These are phyloP conservation scores for Fusarium phyllophilum DNA, from an alignment of 2,329 filamentous ascomycete species.

Conservation along the genomic window DNA sequence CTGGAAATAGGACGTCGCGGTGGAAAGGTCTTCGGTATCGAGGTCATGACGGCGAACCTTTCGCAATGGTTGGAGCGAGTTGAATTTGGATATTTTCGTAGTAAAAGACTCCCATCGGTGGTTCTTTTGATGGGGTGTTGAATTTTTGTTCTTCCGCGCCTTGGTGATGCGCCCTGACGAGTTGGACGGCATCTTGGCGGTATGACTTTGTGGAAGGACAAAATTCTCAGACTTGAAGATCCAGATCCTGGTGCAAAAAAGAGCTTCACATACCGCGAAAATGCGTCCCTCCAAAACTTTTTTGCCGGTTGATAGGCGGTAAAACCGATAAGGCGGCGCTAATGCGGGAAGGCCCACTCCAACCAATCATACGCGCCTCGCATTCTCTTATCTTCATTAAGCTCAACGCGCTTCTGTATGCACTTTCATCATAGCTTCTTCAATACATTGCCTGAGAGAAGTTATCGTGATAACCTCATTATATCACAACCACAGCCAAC, in stretches of 20 bases:
- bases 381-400: slow-evolving; percentile 47
- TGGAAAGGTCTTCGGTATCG: slow-evolving; percentile 79
- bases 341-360: slow-evolving; percentile 9
- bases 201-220: slow-evolving; percentile 41
- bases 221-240: slow-evolving; percentile 26
- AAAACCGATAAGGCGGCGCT: slow-evolving; percentile 49
- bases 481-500: slow-evolving; percentile 15
- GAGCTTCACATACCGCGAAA: slow-evolving; percentile 37
- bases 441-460: slow-evolving; percentile 7
- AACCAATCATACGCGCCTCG: slow-evolving; percentile 48
- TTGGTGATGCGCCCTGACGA: slow-evolving; percentile 75
- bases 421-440: slow-evolving; percentile 38
- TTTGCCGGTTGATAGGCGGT: slow-evolving; percentile 49
- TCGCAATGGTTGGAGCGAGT: slow-evolving; percentile 89
- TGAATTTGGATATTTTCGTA: slow-evolving; percentile 88
- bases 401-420: slow-evolving; percentile 19
- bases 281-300: slow-evolving; percentile 47
- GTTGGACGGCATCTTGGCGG: slow-evolving; percentile 67
- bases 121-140: slow-evolving; percentile 80
- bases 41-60: slow-evolving; percentile 86
- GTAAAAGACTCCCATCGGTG: slow-evolving; percentile 94
- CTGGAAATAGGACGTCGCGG: slow-evolving; percentile 87
- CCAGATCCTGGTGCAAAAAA: slow-evolving; percentile 34
- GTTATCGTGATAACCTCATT: slow-evolving; percentile 7
- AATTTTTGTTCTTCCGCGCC: slow-evolving; percentile 74